A percentile compares a stretch with the other conserved stretches of the same genome.
phyloP scores from a whole-genome alignment of 257 asterid genomes.

The Nicotiana attenuata region DNA sequence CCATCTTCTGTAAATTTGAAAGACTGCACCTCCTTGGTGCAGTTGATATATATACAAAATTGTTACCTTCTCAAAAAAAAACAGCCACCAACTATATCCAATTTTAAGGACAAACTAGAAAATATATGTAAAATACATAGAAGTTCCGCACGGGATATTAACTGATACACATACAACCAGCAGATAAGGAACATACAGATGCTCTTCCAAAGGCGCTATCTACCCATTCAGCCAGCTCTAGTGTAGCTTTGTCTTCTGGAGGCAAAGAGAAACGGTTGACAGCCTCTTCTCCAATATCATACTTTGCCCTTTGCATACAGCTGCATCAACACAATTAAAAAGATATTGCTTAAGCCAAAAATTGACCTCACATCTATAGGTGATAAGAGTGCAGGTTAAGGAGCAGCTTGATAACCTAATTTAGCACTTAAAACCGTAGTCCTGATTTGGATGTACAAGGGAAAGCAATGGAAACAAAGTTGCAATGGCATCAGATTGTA shows the following conservation, averaged over 20 bases:
- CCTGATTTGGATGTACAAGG: not conserved
- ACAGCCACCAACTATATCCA: not conserved
- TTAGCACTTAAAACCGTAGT: not conserved
- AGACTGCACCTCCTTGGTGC: no score
- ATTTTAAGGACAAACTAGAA: not conserved
- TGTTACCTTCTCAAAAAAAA: no score
- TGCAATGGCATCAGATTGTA: not conserved
- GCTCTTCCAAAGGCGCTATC: slow-evolving; percentile 77
- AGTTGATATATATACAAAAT: no score
- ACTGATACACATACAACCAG: not conserved
- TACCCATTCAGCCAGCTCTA: slow-evolving; percentile 91
- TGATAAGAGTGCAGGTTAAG: not conserved
- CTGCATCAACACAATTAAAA: slow-evolving; percentile 28
- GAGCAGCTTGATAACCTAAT: slow-evolving; percentile 3
- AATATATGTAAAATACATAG: not conserved
- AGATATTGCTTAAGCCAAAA: not conserved
- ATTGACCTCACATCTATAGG: not conserved
- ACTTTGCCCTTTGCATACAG: slow-evolving; percentile 97
- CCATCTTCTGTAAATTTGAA: no score
- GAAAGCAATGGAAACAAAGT: not conserved
- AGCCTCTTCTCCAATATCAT: slow-evolving; percentile 95
- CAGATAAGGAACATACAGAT: slow-evolving; percentile 60
- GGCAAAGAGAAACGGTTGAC: slow-evolving; percentile 90
- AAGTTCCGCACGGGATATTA: not conserved
- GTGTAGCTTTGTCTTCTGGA: slow-evolving; percentile 94